phyloP scores from a whole-genome alignment of 2,329 filamentous ascomycete genomes.

The Fusarium pininemorale region DNA sequence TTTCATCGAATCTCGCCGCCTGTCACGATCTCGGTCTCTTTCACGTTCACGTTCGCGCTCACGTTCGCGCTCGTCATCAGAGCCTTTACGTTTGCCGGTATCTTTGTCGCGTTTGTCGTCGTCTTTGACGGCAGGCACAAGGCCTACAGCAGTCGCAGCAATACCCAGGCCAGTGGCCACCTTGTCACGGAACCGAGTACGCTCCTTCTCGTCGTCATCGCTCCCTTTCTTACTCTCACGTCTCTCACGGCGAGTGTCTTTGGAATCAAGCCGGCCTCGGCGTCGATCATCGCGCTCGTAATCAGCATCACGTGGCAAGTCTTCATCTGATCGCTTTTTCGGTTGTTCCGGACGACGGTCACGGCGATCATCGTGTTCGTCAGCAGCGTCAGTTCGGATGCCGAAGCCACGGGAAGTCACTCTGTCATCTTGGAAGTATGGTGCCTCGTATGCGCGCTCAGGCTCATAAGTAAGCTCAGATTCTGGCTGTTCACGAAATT shows the following conservation, averaged over 20 bases:
- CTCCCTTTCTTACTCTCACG: slow-evolving; percentile 45
- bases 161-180: slow-evolving; percentile 58
- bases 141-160: slow-evolving; percentile 59
- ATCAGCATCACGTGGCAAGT: slow-evolving; percentile 41
- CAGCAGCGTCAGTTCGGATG: slow-evolving; percentile 55
- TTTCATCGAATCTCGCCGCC: slow-evolving; percentile 32
- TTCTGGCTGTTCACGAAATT: slow-evolving; percentile 55
- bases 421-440: slow-evolving; percentile 57
- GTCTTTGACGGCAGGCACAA: slow-evolving; percentile 51
- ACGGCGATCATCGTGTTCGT: slow-evolving; percentile 54
- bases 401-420: slow-evolving; percentile 61
- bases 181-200: slow-evolving; percentile 58
- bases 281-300: slow-evolving; percentile 44
- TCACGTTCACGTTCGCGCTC: slow-evolving; percentile 36
- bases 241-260: slow-evolving; percentile 44
- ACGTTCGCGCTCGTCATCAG: slow-evolving; percentile 44
- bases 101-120: slow-evolving; percentile 51
- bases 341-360: slow-evolving; percentile 48
- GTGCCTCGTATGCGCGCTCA: slow-evolving; percentile 41
- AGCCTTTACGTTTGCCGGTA: slow-evolving; percentile 42
- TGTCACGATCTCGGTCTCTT: slow-evolving; percentile 25
- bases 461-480: slow-evolving; percentile 39
- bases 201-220: slow-evolving; percentile 52
- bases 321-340: slow-evolving; percentile 46
- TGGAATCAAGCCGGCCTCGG: slow-evolving; percentile 36